A percentile compares a stretch with the other conserved stretches of the same genome.
Conservation (phyloP, 257 asterid genomes). For the Euphrasia confusa region DNA sequence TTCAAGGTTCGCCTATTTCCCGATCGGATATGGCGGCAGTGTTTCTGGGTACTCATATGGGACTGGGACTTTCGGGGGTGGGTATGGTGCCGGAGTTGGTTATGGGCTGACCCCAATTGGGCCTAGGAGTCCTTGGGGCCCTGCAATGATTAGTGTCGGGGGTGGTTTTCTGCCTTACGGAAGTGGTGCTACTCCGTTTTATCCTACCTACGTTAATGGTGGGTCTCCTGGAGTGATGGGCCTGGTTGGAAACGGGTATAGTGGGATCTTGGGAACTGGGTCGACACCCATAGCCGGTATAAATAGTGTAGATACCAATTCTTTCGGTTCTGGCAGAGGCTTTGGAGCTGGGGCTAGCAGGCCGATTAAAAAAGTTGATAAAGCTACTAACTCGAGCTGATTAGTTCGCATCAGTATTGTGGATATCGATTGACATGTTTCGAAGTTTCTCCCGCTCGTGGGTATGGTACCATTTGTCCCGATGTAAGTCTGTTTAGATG, state of each 20-base stretch:
- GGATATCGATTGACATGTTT: conserved; percentile 51
- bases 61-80: conserved; percentile 39
- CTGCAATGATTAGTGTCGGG: conserved; percentile 40
- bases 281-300: conserved; percentile 27
- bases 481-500: conserved; percentile 28
- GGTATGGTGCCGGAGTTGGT: conserved; percentile 47
- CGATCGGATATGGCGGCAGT: conserved; percentile 45
- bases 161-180: conserved; percentile 48
- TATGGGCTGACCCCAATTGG: conserved; percentile 50
- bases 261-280: conserved; percentile 36
- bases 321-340: conserved; percentile 36
- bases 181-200: conserved; percentile 35
- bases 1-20: conserved; percentile 50
- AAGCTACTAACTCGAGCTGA: conserved; percentile 45
- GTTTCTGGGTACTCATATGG: conserved; percentile 57
- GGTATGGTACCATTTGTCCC: conserved; percentile 26
- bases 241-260: conserved; percentile 38
- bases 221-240: conserved; percentile 37
- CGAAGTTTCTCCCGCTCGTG: conserved; percentile 38
- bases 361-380: conserved; percentile 26
- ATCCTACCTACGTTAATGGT: conserved; percentile 56
- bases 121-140: conserved; percentile 52
- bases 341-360: conserved; percentile 37
- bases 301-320: conserved; percentile 35
- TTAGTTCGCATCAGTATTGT: conserved; percentile 35